These are phyloP conservation scores for Hypoxylon sp. DNA, from an alignment of 2,329 filamentous ascomycete genomes.

Conservation along the genomic window DNA sequence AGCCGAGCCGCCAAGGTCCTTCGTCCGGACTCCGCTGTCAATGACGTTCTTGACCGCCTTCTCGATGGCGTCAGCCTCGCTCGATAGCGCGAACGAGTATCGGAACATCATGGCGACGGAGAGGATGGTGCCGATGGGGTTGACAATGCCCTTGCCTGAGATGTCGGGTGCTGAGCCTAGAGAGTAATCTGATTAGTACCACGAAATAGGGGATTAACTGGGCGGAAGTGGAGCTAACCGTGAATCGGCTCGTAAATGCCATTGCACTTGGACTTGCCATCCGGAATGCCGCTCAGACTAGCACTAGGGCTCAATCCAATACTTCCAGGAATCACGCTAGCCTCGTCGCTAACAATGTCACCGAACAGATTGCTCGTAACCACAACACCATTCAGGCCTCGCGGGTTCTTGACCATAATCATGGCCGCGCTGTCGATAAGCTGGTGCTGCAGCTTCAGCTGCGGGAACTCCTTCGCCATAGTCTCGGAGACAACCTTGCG, in stretches of 20 bases:
- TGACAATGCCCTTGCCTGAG: conserved; percentile 89
- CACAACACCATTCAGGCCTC: conserved; percentile 87
- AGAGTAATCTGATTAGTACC: not conserved
- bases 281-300: conserved; percentile 86
- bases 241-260: conserved; percentile 99
- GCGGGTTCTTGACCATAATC: conserved; percentile 96
- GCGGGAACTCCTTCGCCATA: conserved; percentile 89
- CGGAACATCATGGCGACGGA: conserved; percentile 96
- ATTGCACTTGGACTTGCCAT: conserved; percentile 86
- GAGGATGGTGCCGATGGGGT: conserved; percentile 91
- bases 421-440: conserved; percentile 97
- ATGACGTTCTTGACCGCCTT: conserved; percentile 83
- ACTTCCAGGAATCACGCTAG: conserved; percentile 91
- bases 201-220: not conserved
- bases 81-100: conserved; percentile 86
- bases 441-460: conserved; percentile 86
- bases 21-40: conserved; percentile 82
- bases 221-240: conserved; percentile 65
- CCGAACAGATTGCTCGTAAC: conserved; percentile 96
- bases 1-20: conserved; percentile 84
- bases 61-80: conserved; percentile 84
- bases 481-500: conserved; percentile 86
- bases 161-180: conserved; percentile 91
- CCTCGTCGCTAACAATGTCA: conserved; percentile 96
- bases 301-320: conserved; percentile 91